phyloP scores from a whole-genome alignment of 495 filamentous ascomycete genomes.

The Pyronema domesticum region DNA sequence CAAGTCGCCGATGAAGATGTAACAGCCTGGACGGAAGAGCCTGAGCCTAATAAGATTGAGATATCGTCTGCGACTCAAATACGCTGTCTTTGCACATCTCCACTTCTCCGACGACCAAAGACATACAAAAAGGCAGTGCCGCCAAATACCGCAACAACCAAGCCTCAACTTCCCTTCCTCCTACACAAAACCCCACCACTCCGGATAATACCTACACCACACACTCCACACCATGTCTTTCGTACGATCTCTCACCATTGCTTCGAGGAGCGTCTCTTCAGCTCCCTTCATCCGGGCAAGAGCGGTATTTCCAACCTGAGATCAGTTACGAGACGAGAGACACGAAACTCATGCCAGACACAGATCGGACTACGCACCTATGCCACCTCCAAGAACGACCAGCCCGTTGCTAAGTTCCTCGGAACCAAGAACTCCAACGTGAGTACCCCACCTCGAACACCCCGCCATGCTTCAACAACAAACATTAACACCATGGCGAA shows the following conservation, averaged over 20 bases:
- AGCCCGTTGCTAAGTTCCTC: constrained; percentile 65
- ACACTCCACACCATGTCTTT: constrained; percentile 27
- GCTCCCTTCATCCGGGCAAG: constrained; percentile 14
- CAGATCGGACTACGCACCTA: constrained; percentile 22
- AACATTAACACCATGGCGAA: background rate
- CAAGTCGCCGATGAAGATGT: too few species aligned
- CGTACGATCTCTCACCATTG: constrained; percentile 22
- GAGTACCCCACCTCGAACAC: constrained; percentile 31
- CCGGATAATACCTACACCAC: background rate
- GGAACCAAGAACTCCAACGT: constrained; percentile 78
- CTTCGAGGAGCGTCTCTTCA: constrained; percentile 29
- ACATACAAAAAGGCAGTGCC: background rate
- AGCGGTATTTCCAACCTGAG: constrained; percentile 7
- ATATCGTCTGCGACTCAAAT: too few species aligned
- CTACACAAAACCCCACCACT: background rate
- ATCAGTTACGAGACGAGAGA: background rate
- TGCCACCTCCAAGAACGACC: constrained; percentile 40
- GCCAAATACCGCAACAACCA: background rate
- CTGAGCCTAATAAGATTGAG: too few species aligned
- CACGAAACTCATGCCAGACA: constrained; percentile 5
- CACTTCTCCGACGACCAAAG: background rate
- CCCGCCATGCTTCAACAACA: constrained; percentile 4
- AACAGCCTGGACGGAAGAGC: too few species aligned
- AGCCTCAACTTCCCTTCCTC: background rate
- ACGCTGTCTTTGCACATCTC: too few species aligned